A percentile compares a stretch with the other conserved stretches of the same genome.
These are phyloP conservation scores for Septoria linicola DNA, from an alignment of 2,329 filamentous ascomycete species.

Conservation along the genomic window DNA sequence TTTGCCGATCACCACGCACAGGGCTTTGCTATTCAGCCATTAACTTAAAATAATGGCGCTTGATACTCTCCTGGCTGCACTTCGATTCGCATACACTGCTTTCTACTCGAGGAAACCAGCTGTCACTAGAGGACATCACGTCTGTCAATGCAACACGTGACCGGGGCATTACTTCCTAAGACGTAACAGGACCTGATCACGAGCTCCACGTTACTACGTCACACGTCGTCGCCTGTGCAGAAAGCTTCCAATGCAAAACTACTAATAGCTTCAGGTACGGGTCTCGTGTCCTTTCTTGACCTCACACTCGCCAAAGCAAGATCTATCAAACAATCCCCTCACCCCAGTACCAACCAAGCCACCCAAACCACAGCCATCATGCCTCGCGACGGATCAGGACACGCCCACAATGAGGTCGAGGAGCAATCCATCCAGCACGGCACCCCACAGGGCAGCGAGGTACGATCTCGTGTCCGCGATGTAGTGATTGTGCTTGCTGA, in stretches of 20 bases:
- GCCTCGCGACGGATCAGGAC: constrained; percentile 45
- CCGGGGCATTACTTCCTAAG: too few species aligned
- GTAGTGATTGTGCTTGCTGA: neutral
- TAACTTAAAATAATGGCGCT: too few species aligned
- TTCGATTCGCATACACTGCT: too few species aligned
- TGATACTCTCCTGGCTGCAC: too few species aligned
- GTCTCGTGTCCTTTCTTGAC: neutral
- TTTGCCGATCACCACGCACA: too few species aligned
- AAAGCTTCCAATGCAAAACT: too few species aligned
- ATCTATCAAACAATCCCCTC: neutral
- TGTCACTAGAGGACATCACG: too few species aligned
- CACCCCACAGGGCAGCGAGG: constrained; percentile 35
- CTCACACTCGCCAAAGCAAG: neutral
- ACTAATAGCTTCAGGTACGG: neutral
- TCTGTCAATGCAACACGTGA: too few species aligned
- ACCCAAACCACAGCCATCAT: constrained; percentile 32
- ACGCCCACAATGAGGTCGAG: constrained; percentile 43
- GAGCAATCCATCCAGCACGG: constrained; percentile 41
- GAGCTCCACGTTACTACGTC: neutral
- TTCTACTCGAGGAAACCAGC: too few species aligned
- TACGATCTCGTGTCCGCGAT: constrained; percentile 20
- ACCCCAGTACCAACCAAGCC: constrained; percentile 2
- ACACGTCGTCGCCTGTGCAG: neutral
- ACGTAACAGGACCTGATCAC: too few species aligned
- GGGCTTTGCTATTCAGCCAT: too few species aligned